Conservation (phyloP, 2,329 filamentous ascomycete species). For the Hymenoscyphus repandus region DNA sequence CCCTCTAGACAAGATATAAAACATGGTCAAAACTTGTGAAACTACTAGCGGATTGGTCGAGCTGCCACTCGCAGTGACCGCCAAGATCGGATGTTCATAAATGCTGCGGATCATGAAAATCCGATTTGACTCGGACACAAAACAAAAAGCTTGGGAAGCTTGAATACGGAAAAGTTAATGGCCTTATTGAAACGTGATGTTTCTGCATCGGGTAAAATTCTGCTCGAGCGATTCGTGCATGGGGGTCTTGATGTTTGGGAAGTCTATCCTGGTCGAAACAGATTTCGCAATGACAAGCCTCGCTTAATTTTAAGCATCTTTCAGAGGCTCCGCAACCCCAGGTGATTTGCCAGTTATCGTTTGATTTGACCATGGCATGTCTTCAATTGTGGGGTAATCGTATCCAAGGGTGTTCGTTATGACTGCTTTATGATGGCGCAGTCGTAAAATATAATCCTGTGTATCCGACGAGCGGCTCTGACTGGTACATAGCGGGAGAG, state of each 20-base stretch:
- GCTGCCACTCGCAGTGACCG: not conserved
- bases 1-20: no score
- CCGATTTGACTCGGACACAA: not conserved
- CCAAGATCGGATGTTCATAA: not conserved
- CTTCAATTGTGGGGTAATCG: no score
- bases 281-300: constrained; percentile 1
- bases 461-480: no score
- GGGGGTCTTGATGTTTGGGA: not conserved
- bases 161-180: no score
- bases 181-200: not conserved
- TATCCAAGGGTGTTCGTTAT: no score
- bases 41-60: not conserved
- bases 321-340: not conserved
- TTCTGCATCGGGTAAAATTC: not conserved
- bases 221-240: not conserved
- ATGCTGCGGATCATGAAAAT: not conserved
- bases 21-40: no score
- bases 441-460: no score
- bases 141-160: not conserved
- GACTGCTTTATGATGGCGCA: no score
- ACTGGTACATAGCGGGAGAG: not conserved
- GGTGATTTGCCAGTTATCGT: not conserved
- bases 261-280: constrained; percentile 1
- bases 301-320: constrained; percentile 1
- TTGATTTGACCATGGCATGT: no score